Evolutionary conservation across 305 asterid species (phyloP).

Genomic region (Plantago rigida): DNA sequence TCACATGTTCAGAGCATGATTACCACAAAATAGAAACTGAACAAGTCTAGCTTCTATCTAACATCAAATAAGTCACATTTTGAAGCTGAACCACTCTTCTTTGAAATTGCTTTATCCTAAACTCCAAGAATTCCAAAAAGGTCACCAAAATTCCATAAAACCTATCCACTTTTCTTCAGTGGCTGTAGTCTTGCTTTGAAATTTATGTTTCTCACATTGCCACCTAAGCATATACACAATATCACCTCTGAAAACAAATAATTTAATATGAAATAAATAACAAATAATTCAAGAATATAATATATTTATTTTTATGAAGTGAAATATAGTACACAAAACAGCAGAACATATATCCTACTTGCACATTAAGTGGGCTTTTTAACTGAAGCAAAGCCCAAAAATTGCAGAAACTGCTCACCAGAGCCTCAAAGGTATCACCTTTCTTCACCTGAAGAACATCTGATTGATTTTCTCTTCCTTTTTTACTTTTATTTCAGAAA

Average conservation of each 20-base stretch:
- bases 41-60: background rate
- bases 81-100: constrained; percentile 27
- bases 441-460: background rate
- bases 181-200: constrained; percentile 21
- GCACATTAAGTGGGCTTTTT: constrained; percentile 21
- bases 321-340: no score
- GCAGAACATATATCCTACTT: background rate
- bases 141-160: constrained; percentile 19
- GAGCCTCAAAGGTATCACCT: constrained; percentile 18
- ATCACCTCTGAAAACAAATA: constrained; percentile 8
- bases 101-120: constrained; percentile 20
- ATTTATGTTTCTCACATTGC: constrained; percentile 16
- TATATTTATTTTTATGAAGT: background rate
- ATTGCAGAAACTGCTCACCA: constrained; percentile 7
- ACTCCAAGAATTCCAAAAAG: background rate
- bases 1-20: constrained; percentile 8
- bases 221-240: constrained; percentile 19
- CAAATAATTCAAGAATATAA: background rate
- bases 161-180: constrained; percentile 26
- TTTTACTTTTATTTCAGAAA: background rate
- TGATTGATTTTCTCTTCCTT: background rate
- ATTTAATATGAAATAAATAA: background rate
- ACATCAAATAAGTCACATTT: background rate
- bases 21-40: constrained; percentile 9
- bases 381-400: constrained; percentile 29